Evolutionary conservation across 805 yeast species (phyloP), one percentile per base, ranked within the genome.

Genomic region (Candida anglica): DNA sequence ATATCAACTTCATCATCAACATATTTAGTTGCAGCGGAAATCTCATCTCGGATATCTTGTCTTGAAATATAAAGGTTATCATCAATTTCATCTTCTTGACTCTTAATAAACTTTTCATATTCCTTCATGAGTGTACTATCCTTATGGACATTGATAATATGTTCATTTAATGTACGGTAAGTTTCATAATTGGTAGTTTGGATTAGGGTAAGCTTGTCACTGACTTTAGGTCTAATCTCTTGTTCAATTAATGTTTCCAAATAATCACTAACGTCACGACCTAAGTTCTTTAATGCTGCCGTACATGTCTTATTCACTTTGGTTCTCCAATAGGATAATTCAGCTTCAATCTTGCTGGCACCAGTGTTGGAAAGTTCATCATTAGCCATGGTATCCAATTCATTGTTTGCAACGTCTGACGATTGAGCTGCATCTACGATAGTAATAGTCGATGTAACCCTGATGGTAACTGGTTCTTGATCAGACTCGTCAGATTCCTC

Each of bases 11-110:
- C 38, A 6, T 40, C 41, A 21, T 52, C 56, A 3, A 60, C 53
- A 10, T 43, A 41, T 9, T 52, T 44, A 32, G 50, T 50, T 1
- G 60, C 40, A 13, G 40, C 41, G 11, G 47, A 42, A 16, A 66
- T 63, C 15, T 46, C 42, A 37, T 59, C 68, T 34, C 72, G 42
- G 41, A 66, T 54, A 19, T 51, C 56, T 42, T 66, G 67, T 31
- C 73, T 45, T 3, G 55, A 34, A 13, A 56, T 49, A 6, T 50
- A 45, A 31, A 48, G 50, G n/a, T 38, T 36, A 5, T 46, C 47
- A 17, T 30, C 23, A 5, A 31, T 21, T 19, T 33, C 32, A 16
- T 42, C 42, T 8, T 49, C 43, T 41, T 19, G 50, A 31, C 28
- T 40, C 20, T 18, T 41, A 38, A 26, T 39, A 27, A 23, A 38